Conservation (phyloP, 2,329 filamentous ascomycete genomes). For the Venturia oleaginea region DNA sequence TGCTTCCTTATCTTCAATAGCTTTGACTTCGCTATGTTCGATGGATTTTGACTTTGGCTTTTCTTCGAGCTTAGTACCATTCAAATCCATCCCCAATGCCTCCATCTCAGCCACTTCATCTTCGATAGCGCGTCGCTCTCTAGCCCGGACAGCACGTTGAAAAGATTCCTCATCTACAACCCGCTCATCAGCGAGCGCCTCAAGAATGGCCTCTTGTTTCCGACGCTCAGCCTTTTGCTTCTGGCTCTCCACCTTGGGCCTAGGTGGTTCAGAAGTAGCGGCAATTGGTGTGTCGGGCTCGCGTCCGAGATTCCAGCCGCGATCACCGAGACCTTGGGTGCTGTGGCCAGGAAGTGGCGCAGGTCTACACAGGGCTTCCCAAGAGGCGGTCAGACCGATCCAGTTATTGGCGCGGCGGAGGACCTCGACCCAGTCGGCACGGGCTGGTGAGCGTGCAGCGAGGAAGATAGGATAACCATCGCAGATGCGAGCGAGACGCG, state of each 20-base stretch:
- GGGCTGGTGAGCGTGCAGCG: conserved; percentile 58
- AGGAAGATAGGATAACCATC: conserved; percentile 79
- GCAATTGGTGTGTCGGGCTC: conserved; percentile 1
- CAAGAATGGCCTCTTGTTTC: conserved; percentile 57
- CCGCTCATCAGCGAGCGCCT: conserved; percentile 58
- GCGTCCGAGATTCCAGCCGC: conserved; percentile 7
- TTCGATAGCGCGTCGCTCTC: conserved; percentile 47
- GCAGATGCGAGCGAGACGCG: conserved; percentile 61
- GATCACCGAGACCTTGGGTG: conserved; percentile 8
- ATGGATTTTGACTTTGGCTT: background rate
- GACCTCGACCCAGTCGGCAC: conserved; percentile 73
- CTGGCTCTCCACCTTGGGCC: conserved; percentile 31
- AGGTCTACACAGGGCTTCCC: conserved; percentile 61
- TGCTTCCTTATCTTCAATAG: background rate
- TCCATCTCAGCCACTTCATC: conserved; percentile 41
- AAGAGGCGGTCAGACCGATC: conserved; percentile 54
- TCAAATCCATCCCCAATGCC: conserved; percentile 3
- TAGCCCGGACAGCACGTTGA: conserved; percentile 51
- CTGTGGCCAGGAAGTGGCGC: conserved; percentile 31
- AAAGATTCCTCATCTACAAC: conserved; percentile 60
- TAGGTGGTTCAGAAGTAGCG: background rate
- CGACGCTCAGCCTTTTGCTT: conserved; percentile 50
- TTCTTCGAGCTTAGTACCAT: background rate
- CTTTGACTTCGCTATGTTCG: background rate
- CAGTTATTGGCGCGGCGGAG: conserved; percentile 59